Base-by-base conservation (phyloP, 495 filamentous ascomycete species). In the Evernia prunastri region DNA sequence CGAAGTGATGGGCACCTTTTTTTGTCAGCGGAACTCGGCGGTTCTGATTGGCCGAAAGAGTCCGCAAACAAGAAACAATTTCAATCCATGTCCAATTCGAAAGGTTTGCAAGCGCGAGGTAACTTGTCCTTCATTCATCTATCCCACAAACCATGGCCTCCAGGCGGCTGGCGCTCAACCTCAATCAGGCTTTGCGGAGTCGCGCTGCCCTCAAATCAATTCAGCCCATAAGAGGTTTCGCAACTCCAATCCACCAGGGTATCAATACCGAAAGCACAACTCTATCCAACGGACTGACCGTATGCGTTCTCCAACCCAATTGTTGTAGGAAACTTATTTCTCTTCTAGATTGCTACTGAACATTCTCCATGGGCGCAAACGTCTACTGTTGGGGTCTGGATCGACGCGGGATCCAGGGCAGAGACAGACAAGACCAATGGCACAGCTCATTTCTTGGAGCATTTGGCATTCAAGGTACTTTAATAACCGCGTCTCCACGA, bases 351-450 rank as follows among this genome's bases (percentile, higher is more conserved):
- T 74, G 93, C 94, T 65, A 95, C 94, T 71, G 94, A 98, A 73
- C 89, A 97, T 80, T 97, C 94, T 58, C 94, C 94, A 71, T 97
- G 91, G 84, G 92, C 94, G 67, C 93, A 97, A 82, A 99, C 94
- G 63, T 95, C 91, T 69, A 99, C 94, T 56, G 95, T 97, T 70
- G 94, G 94, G 72, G 90, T 99, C 54, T 99, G 95, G 89, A 97
- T 99, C 76, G 95, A 99, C 82, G 92, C 94, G 69, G 94, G 94
- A 77, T 95, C 90, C 78, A 85, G 94, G 76, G 92, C 94, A 77
- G 94, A 99, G 85, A 99, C 94, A 70, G 90, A 94, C 80, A 90
- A 88, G 85, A 96, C 92, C 72, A 97, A 96, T 82, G 94, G 94
- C 80, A 97, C 95, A 66, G 94, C 94, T 66, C 94, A 99, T 82